Base-by-base conservation (phyloP, 352 stramenopile genomes). In the Thraustotheca clavata region DNA sequence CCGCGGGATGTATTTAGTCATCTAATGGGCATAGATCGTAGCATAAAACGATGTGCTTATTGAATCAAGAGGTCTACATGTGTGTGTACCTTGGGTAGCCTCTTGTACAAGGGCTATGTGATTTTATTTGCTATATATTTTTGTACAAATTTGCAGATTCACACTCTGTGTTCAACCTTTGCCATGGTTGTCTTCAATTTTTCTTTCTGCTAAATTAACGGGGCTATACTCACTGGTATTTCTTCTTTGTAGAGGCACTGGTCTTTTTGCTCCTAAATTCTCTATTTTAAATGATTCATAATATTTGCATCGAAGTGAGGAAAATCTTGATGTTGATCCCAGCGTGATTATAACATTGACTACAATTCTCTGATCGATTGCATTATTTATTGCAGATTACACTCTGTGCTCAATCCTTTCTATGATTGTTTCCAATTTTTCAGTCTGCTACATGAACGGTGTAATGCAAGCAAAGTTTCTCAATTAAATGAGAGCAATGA, bases 291-390 rank as follows among this genome's bases (percentile, higher is more conserved):
- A 35, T 50, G 14, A 18, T 20, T 43, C 22, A 50, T 6, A 22
- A 14, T 50, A 33, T 22, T 14, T 50, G 12, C 2, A 12, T 65
- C 57, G 57, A 65, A 65, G 36, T 65, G 57, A 65, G 57, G 57
- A 65, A 61, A 65, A 16, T 35, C 36, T 54, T 65, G 46, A 24
- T 54, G 38, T 18, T 65, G 57, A 65, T 65, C 38, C 47, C 43
- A 52, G 43, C 57, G 57, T 65, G 57, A 65, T 65, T 50, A 22
- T 29, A 50, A 27, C 36, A 47, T 50, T 55, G 57, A 65, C 57
- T 65, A 65, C 57, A 65, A 65, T 65, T 65, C 57, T 65, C 57
- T 65, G 57, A 65, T 65, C 57, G 57, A 65, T 46, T 24, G n/a
- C 20, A 31, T 29, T 43, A 39, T 14, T n/a, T 1, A 29, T 29